Evolutionary conservation across 1,139 yeast species (phyloP).

Genomic region (Lodderomyces theae): DNA sequence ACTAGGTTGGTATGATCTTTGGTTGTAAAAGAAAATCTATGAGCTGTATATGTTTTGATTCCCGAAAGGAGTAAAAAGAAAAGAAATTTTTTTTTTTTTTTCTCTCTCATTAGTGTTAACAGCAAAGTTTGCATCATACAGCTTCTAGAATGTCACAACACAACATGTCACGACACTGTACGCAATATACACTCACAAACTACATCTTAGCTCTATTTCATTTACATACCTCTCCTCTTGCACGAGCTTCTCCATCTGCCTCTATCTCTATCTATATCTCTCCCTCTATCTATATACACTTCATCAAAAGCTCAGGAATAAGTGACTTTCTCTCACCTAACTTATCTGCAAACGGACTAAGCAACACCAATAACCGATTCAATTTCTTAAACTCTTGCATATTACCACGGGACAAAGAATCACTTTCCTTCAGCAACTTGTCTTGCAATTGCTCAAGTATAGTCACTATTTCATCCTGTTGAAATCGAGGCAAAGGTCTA

Average conservation of each 20-base stretch:
- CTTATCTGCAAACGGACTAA: constrained; percentile 25
- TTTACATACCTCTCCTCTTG: no score
- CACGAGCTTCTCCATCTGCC: no score
- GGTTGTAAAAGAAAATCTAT: not conserved
- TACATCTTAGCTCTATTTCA: no score
- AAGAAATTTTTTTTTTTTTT: not conserved
- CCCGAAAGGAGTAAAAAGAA: not conserved
- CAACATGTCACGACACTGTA: no score
- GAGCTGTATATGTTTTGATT: no score
- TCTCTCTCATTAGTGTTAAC: not conserved
- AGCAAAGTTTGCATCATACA: no score
- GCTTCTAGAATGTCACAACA: not conserved
- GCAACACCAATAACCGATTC: constrained; percentile 23
- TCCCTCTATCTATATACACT: constrained; percentile 6
- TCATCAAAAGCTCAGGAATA: not conserved
- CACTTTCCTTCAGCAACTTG: no score
- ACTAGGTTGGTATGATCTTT: not conserved
- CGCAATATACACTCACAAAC: no score
- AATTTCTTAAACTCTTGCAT: constrained; percentile 15
- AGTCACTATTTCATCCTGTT: constrained; percentile 30
- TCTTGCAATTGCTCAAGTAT: constrained; percentile 16
- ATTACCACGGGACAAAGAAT: constrained; percentile 10
- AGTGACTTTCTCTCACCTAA: constrained; percentile 14
- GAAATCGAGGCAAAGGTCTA: constrained; percentile 38
- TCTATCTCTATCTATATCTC: no score